Evolutionary conservation across 2,329 filamentous ascomycete genomes (phyloP).

Genomic region (Penicillium concentricum): DNA sequence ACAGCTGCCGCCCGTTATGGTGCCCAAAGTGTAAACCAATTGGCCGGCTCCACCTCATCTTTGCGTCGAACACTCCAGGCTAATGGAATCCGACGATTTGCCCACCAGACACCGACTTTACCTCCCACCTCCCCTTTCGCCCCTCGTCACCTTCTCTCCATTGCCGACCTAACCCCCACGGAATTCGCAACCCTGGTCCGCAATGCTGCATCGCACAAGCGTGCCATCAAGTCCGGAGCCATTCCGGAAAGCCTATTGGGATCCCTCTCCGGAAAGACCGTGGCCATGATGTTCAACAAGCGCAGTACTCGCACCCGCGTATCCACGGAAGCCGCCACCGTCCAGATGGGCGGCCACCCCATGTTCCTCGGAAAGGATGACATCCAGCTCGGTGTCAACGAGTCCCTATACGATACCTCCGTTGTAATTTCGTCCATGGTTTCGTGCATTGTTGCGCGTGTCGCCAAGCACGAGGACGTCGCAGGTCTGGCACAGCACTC

Average conservation of each 20-base stretch:
- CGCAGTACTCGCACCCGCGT: slow-evolving; percentile 89
- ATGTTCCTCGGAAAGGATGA: slow-evolving; percentile 97
- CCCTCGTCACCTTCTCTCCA: slow-evolving; percentile 87
- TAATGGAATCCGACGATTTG: slow-evolving; percentile 37
- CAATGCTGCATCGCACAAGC: slow-evolving; percentile 77
- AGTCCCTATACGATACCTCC: slow-evolving; percentile 89
- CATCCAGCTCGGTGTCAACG: slow-evolving; percentile 92
- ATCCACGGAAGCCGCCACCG: slow-evolving; percentile 86
- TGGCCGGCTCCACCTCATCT: slow-evolving; percentile 27
- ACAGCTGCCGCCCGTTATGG: slow-evolving; percentile 30
- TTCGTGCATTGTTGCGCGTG: slow-evolving; percentile 76
- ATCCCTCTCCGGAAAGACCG: slow-evolving; percentile 70
- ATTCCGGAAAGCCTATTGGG: slow-evolving; percentile 60
- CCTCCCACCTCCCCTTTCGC: slow-evolving; percentile 56
- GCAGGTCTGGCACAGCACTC: slow-evolving; percentile 68
- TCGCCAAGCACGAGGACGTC: slow-evolving; percentile 74
- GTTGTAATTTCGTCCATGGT: slow-evolving; percentile 94
- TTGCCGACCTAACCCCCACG: slow-evolving; percentile 74
- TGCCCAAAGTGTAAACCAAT: slow-evolving; percentile 29
- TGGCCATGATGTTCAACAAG: slow-evolving; percentile 97
- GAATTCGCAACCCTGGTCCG: slow-evolving; percentile 81
- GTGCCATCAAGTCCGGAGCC: slow-evolving; percentile 68
- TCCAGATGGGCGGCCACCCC: slow-evolving; percentile 83
- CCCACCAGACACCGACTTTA: slow-evolving; percentile 34
- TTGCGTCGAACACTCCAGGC: slow-evolving; percentile 27